A percentile compares a stretch with the other conserved stretches of the same genome.
phyloP scores from a whole-genome alignment of 805 yeast genomes.

The Lachancea meyersii region DNA sequence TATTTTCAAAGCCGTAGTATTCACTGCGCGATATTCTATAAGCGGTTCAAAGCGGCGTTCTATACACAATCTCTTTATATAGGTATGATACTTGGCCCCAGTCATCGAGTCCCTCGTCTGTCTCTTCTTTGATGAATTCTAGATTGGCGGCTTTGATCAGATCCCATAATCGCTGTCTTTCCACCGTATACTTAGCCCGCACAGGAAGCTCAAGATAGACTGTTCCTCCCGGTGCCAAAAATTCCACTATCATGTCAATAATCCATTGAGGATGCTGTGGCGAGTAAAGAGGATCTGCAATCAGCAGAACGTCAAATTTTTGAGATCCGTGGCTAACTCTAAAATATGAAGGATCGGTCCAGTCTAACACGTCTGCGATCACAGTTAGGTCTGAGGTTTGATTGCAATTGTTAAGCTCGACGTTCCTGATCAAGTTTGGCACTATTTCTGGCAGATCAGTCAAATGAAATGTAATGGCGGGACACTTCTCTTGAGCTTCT shows the following conservation, averaged over 20 bases:
- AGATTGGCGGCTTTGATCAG: conserved; percentile 37
- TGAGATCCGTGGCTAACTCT: conserved; percentile 25
- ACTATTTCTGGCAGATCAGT: conserved; percentile 81
- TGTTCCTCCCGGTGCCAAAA: conserved; percentile 38
- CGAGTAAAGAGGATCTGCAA: conserved; percentile 89
- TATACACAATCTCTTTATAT: conserved; percentile 26
- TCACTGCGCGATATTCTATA: no score
- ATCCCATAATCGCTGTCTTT: conserved; percentile 55
- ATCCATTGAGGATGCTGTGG: conserved; percentile 74
- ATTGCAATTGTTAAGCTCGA: conserved; percentile 43
- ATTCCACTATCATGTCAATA: conserved; percentile 47
- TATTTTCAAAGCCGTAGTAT: background rate
- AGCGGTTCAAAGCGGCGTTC: background rate
- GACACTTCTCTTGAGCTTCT: conserved; percentile 30
- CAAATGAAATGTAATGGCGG: conserved; percentile 41
- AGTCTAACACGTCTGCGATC: conserved; percentile 57
- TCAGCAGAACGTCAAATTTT: conserved; percentile 53
- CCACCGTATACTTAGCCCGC: conserved; percentile 57
- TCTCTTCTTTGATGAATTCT: conserved; percentile 32
- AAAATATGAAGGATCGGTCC: conserved; percentile 57
- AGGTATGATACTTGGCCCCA: conserved; percentile 68
- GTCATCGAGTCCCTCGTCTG: conserved; percentile 73
- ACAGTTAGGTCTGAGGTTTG: conserved; percentile 13
- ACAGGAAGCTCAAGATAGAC: conserved; percentile 74
- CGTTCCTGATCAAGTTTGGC: conserved; percentile 57